Evolutionary conservation across 257 asterid genomes (phyloP).

Genomic region (Craterostigma plantagineum): DNA sequence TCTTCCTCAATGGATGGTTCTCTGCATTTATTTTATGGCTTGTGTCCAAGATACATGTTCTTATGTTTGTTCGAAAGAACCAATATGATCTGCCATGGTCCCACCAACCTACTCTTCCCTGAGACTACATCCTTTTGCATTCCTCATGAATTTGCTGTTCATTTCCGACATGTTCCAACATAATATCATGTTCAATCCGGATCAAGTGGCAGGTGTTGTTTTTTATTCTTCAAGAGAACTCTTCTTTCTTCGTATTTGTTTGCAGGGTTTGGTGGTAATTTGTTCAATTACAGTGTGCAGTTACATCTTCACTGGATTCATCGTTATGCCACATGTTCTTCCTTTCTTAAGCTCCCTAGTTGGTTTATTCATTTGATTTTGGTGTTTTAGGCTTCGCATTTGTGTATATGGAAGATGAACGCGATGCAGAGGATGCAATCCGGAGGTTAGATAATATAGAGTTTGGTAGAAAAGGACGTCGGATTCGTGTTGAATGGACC

Average conservation of each 20-base stretch:
- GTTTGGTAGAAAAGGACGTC: slow-evolving; percentile 76
- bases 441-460: slow-evolving; percentile 75
- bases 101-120: slow-evolving; percentile 59
- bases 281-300: background rate
- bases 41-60: slow-evolving; percentile 77
- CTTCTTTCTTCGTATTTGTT: background rate
- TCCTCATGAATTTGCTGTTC: slow-evolving; percentile 89
- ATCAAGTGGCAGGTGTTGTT: slow-evolving; percentile 92
- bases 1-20: slow-evolving; percentile 89
- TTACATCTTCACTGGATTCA: background rate
- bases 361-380: background rate
- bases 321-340: background rate
- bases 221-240: slow-evolving; percentile 20
- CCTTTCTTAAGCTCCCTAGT: background rate
- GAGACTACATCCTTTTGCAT: slow-evolving; percentile 80
- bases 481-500: slow-evolving; percentile 84
- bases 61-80: slow-evolving; percentile 67
- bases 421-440: slow-evolving; percentile 87
- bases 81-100: slow-evolving; percentile 85
- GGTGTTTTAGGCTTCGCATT: slow-evolving; percentile 70
- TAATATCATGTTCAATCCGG: slow-evolving; percentile 74
- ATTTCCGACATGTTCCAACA: slow-evolving; percentile 68
- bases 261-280: slow-evolving; percentile 2
- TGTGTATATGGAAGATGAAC: slow-evolving; percentile 88
- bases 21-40: slow-evolving; percentile 84